Evolutionary conservation across 1,284 basidiomycete species (phyloP).

Genomic region (Malassezia globosa): DNA sequence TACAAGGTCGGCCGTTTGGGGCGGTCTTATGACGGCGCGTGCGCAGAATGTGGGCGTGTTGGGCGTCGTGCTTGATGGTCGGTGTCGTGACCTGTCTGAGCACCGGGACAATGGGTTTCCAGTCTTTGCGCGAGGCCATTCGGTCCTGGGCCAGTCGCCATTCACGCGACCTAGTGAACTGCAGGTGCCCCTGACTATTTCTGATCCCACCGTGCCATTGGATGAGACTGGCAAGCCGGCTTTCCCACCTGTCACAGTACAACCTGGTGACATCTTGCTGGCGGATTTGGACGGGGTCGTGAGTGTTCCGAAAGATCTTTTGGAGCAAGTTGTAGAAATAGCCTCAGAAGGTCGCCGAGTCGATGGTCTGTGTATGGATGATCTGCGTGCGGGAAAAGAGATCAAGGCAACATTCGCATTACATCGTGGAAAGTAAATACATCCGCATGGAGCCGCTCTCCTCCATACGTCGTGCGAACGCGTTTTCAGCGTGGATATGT

Average conservation of each 20-base stretch:
- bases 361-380: conserved; percentile 64
- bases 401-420: conserved; percentile 64
- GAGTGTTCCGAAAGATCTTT: conserved; percentile 58
- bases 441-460: too few relatives aligned
- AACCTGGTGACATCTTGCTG: conserved; percentile 70
- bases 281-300: conserved; percentile 85
- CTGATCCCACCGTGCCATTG: conserved; percentile 28
- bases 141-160: conserved; percentile 74
- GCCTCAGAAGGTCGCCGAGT: conserved; percentile 58
- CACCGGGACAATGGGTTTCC: conserved; percentile 58
- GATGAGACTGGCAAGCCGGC: conserved; percentile 15
- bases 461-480: background rate
- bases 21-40: conserved; percentile 77
- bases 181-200: conserved; percentile 62
- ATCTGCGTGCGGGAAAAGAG: conserved; percentile 63
- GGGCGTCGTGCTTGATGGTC: conserved; percentile 67
- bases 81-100: conserved; percentile 70
- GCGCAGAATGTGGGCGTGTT: conserved; percentile 59
- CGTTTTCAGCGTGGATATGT: background rate
- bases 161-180: conserved; percentile 73
- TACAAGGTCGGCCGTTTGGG: conserved; percentile 74
- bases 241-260: conserved; percentile 54
- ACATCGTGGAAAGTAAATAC: conserved; percentile 11
- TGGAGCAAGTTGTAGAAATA: conserved; percentile 56
- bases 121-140: conserved; percentile 60